Conservation (phyloP, 345 rosid genomes). For the Eutrema japonicum region DNA sequence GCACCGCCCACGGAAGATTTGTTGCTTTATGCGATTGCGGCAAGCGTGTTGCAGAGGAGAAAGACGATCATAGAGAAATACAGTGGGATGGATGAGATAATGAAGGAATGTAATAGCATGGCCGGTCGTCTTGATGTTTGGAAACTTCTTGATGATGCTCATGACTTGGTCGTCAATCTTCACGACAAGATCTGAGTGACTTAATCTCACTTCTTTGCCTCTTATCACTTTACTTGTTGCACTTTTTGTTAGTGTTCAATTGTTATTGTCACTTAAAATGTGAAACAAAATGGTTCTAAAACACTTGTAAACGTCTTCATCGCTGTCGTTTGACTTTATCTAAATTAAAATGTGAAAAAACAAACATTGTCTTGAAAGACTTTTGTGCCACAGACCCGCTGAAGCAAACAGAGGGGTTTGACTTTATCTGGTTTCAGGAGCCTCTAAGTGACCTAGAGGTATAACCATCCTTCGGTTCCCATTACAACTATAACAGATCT, state of each 20-base stretch:
- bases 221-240: conserved; percentile 4
- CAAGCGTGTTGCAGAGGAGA: conserved; percentile 92
- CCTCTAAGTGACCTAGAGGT: conserved; percentile 14
- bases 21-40: conserved; percentile 92
- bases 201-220: background rate
- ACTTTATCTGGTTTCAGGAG: conserved; percentile 16
- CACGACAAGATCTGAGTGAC: conserved; percentile 72
- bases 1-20: conserved; percentile 94
- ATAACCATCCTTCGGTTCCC: background rate
- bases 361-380: too few species aligned
- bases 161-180: conserved; percentile 79
- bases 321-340: background rate
- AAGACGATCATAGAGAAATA: conserved; percentile 86
- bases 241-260: conserved; percentile 14
- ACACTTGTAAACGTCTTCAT: background rate
- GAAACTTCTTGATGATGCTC: conserved; percentile 97
- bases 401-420: background rate
- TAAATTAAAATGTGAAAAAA: too few species aligned
- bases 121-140: conserved; percentile 89
- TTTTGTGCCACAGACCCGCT: background rate
- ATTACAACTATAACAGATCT: conserved; percentile 28
- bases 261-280: conserved; percentile 26
- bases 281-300: conserved; percentile 6
- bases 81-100: conserved; percentile 93
- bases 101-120: conserved; percentile 95